Base-by-base conservation (phyloP, 2,329 filamentous ascomycete genomes). In the Neoascochyta sp. region DNA sequence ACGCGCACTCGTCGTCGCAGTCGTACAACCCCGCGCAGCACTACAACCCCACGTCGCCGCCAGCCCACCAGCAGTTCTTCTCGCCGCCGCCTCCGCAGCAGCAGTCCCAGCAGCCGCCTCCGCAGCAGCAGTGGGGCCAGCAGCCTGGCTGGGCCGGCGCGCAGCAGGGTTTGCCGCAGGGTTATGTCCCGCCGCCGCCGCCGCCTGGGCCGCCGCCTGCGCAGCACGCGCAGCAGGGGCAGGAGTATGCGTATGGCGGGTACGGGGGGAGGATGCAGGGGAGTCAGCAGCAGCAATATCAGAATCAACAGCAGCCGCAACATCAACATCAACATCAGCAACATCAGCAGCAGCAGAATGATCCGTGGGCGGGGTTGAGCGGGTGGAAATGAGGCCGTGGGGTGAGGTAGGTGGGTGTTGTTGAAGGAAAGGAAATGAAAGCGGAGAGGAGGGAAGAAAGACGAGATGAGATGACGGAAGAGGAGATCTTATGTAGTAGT, bases 311-410 rank as follows among this genome's bases (percentile, higher is more conserved):
- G 5, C n/a, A 26, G 3, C 18, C 23, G 19, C 13, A 19, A 14
- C 30, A 50, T 20, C 52, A 53, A 34, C 56, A 57, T 18, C 62
- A 64, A 31, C 60, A 62, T 25, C 65, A 64, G 34, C 52, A 55
- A 35, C 57, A 60, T 19, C 43, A 47, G 26, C 32, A 38, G 17
- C 63, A 65, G 43, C 57, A 62, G 39, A 47, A 39, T 27, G 80
- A 86, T 68, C 81, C 81, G 6, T 86, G 80, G 80, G 80, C 80
- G 10, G 81, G 81, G 4, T 59, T 86, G 45, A 81, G 74, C 64
- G 75, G 74, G 24, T 85, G 81, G 81, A 83, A 81, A 58, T 83
- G 29, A 41, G 22, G 16, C 14, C 2, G 26, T 8, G 10, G n/a
- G 17, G 8, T 22, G 15, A 7, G 19, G 10, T 10, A 20, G 7